Evolutionary conservation across 345 rosid species (phyloP).

Genomic region (Rubroshorea leprosula): DNA sequence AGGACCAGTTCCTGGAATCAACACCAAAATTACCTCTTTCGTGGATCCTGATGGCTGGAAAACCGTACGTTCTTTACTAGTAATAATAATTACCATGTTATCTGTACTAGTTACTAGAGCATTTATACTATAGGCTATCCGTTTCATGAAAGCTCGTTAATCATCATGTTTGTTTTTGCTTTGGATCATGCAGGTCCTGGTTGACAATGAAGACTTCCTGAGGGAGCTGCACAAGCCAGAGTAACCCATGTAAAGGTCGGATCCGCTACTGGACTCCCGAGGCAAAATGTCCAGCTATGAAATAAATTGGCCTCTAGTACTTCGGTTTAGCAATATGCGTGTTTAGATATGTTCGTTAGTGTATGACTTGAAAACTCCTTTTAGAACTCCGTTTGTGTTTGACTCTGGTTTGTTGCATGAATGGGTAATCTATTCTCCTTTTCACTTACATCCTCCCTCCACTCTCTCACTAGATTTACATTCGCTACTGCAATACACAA

Average conservation of each 20-base stretch:
- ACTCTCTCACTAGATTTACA: too few relatives aligned
- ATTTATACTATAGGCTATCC: too few relatives aligned
- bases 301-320: constrained; percentile 15
- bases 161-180: too few relatives aligned
- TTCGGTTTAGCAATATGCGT: not conserved
- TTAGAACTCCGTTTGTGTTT: not conserved
- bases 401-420: not conserved
- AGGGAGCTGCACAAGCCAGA: constrained; percentile 56
- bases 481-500: too few relatives aligned
- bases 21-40: constrained; percentile 79
- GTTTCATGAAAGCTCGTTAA: too few relatives aligned
- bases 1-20: constrained; percentile 83
- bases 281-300: not conserved
- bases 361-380: not conserved
- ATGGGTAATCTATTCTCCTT: too few relatives aligned
- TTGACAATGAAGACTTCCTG: constrained; percentile 90
- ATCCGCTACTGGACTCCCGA: too few relatives aligned
- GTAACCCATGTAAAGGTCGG: too few relatives aligned
- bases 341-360: constrained; percentile 5
- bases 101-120: not conserved
- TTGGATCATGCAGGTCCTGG: constrained; percentile 54
- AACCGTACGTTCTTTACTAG: constrained; percentile 44
- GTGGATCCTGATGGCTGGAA: constrained; percentile 98
- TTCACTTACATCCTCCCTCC: too few relatives aligned
- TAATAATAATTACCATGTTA: not conserved